Evolutionary conservation across 2,329 filamentous ascomycete species (phyloP).

Genomic region (Xylaria arbuscula): DNA sequence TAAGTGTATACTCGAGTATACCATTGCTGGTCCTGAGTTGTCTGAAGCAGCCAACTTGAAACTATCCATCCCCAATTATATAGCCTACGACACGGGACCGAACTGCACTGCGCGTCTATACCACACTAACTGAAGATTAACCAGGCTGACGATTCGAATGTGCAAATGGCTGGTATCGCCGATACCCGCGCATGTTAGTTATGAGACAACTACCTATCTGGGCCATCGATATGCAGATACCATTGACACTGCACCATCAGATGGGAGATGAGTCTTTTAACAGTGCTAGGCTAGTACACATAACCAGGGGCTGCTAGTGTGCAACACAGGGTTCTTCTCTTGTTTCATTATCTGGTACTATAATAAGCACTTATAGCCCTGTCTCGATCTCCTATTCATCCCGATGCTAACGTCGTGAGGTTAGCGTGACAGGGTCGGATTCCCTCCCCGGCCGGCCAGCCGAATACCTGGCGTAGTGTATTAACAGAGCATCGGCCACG

Average conservation of each 20-base stretch:
- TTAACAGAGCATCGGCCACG: constrained; percentile 14
- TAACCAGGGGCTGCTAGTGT: constrained; percentile 1
- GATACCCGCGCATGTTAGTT: neutral
- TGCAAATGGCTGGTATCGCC: neutral
- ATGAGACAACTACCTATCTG: neutral
- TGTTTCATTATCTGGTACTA: constrained; percentile 3
- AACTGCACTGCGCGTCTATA: neutral
- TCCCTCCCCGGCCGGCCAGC: constrained; percentile 18
- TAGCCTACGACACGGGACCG: neutral
- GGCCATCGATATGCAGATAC: neutral
- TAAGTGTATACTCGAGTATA: neutral
- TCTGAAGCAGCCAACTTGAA: constrained; percentile 6
- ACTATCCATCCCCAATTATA: constrained; percentile 4
- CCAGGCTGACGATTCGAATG: neutral
- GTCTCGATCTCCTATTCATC: constrained; percentile 8
- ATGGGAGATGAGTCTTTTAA: neutral
- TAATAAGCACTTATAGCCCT: constrained; percentile 11
- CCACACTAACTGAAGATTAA: constrained; percentile 4
- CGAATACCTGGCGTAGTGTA: neutral
- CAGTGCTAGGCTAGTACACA: neutral
- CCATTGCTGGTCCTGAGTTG: constrained; percentile 39
- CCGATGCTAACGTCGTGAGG: constrained; percentile 13
- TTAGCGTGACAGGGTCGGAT: constrained; percentile 20
- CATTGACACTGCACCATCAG: neutral
- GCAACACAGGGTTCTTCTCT: constrained; percentile 1